Conservation (phyloP, 306 rosid species). For the Prunus kanzakura region DNA sequence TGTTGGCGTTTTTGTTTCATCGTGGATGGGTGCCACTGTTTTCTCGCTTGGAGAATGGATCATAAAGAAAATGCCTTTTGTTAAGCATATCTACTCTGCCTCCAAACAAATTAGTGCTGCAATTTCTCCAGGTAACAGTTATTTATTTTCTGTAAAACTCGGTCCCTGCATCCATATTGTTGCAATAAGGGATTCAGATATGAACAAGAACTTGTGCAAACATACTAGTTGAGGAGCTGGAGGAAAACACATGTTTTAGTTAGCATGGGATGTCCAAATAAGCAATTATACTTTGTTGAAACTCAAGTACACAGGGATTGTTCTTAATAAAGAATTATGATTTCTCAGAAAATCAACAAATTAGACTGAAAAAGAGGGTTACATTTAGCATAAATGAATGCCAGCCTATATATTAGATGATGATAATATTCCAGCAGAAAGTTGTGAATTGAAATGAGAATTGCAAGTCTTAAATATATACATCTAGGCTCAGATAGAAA, state of each 20-base stretch:
- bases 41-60: constrained; percentile 90
- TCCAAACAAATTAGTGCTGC: constrained; percentile 94
- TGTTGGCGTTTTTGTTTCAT: constrained; percentile 83
- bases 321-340: neutral
- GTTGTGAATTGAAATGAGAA: neutral
- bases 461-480: neutral
- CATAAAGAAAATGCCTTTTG: constrained; percentile 88
- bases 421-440: neutral
- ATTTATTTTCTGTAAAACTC: constrained; percentile 1
- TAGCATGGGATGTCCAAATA: neutral
- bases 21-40: constrained; percentile 88
- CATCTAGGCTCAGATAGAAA: neutral
- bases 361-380: neutral
- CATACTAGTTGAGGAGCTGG: neutral
- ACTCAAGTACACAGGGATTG: neutral
- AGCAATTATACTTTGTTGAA: neutral
- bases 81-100: constrained; percentile 82
- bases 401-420: neutral
- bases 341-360: neutral
- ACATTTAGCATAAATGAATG: neutral
- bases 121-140: constrained; percentile 71
- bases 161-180: constrained; percentile 4
- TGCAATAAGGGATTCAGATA: constrained; percentile 9
- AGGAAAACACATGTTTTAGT: neutral
- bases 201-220: neutral